These are phyloP conservation scores for Tetradesmus lagerheimii DNA, from an alignment of 139 green algal species.

Conservation along the genomic window DNA sequence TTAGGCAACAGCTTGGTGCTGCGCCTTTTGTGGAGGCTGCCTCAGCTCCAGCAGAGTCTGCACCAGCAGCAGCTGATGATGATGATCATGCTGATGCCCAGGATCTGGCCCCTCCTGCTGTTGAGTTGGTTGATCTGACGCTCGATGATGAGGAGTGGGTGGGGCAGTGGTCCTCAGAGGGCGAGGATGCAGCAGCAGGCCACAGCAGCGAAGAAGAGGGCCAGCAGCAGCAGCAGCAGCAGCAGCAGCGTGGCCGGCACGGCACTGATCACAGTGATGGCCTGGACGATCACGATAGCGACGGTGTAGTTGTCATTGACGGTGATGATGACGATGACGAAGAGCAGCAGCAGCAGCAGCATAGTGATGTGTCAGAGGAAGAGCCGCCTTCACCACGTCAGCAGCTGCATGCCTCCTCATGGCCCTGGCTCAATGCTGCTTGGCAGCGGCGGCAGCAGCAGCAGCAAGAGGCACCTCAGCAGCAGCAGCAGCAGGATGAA, in stretches of 20 bases:
- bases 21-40: neutral
- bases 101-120: neutral
- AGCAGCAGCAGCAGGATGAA: neutral
- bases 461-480: neutral
- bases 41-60: neutral
- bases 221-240: neutral
- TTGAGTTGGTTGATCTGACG: slow-evolving; percentile 17
- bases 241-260: neutral
- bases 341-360: slow-evolving; percentile 24
- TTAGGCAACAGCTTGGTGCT: neutral
- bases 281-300: neutral
- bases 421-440: neutral
- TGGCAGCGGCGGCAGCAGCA: neutral
- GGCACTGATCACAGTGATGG: neutral
- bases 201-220: neutral
- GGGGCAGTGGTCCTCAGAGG: slow-evolving; percentile 12
- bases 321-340: neutral
- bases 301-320: neutral
- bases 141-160: slow-evolving; percentile 7
- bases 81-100: too few relatives aligned
- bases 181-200: too few relatives aligned
- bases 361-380: neutral
- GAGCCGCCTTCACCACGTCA: neutral
- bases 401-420: neutral
- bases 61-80: neutral